phyloP scores from a whole-genome alignment of 83 land plant genomes.

The Diphasiastrum complanatum region DNA sequence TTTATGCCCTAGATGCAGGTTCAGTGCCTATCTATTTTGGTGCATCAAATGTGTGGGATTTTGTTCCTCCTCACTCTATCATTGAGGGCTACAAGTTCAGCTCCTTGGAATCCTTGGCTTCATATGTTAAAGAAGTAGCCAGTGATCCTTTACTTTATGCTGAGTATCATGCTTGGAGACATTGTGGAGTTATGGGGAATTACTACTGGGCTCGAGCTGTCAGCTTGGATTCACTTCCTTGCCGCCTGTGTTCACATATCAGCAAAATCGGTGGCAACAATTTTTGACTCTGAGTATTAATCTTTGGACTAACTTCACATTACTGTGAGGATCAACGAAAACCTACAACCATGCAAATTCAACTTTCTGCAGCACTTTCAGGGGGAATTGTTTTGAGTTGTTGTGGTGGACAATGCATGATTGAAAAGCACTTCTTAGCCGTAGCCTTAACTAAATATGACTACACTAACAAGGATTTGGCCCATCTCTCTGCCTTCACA shows the following conservation, averaged over 20 bases:
- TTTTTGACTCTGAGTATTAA: no score
- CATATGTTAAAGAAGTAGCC: constrained; percentile 65
- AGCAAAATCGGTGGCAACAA: constrained; percentile 75
- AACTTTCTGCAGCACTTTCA: no score
- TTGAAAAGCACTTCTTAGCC: no score
- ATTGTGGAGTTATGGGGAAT: constrained; percentile 83
- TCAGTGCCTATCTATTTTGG: constrained; percentile 95
- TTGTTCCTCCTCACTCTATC: constrained; percentile 89
- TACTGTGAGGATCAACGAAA: no score
- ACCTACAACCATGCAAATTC: no score
- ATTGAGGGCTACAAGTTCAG: constrained; percentile 70
- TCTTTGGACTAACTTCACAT: no score
- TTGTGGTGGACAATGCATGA: no score
- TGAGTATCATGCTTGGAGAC: constrained; percentile 94
- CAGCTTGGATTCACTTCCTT: constrained; percentile 90
- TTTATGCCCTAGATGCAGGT: constrained; percentile 84
- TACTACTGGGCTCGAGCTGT: constrained; percentile 57
- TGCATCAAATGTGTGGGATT: constrained; percentile 89
- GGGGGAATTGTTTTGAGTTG: no score
- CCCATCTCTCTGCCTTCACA: no score
- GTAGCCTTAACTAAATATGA: no score
- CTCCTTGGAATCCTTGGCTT: constrained; percentile 57
- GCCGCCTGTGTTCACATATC: constrained; percentile 72
- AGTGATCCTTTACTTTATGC: constrained; percentile 85
- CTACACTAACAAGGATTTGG: no score